These are phyloP conservation scores for Verticillium longisporum DNA, from an alignment of 2,329 filamentous ascomycete species.

Conservation along the genomic window DNA sequence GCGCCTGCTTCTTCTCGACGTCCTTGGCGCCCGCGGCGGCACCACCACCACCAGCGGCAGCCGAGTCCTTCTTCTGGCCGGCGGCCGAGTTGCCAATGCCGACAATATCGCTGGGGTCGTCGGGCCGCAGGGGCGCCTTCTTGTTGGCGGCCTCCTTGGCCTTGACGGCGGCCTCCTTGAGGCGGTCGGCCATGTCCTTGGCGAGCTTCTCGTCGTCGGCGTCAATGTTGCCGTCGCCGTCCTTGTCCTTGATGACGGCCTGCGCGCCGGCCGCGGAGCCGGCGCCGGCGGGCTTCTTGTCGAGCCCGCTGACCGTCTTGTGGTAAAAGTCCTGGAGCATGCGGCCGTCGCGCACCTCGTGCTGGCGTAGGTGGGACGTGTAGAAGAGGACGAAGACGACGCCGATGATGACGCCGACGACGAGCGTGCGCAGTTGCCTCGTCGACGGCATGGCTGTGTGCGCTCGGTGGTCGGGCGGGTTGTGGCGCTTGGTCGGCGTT, in stretches of 20 bases:
- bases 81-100: constrained; percentile 52
- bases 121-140: constrained; percentile 56
- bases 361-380: constrained; percentile 51
- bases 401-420: constrained; percentile 56
- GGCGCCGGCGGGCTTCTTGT: constrained; percentile 17
- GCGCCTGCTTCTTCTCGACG: constrained; percentile 30
- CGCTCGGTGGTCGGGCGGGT: no score
- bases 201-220: constrained; percentile 48
- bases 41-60: constrained; percentile 24
- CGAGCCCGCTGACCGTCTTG: constrained; percentile 51
- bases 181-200: constrained; percentile 50
- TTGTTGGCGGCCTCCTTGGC: constrained; percentile 63
- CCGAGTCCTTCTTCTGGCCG: constrained; percentile 44
- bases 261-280: constrained; percentile 16
- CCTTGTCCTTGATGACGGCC: constrained; percentile 39
- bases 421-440: constrained; percentile 62
- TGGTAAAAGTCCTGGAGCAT: constrained; percentile 51
- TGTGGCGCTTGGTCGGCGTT: no score
- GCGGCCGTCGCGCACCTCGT: constrained; percentile 35
- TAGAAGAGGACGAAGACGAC: constrained; percentile 68
- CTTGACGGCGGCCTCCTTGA: constrained; percentile 62
- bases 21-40: no score
- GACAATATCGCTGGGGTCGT: constrained; percentile 49
- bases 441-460: constrained; percentile 72
- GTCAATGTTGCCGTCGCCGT: constrained; percentile 48